These are phyloP conservation scores for Russula virescens DNA, from an alignment of 768 basidiomycete species.

Conservation along the genomic window DNA sequence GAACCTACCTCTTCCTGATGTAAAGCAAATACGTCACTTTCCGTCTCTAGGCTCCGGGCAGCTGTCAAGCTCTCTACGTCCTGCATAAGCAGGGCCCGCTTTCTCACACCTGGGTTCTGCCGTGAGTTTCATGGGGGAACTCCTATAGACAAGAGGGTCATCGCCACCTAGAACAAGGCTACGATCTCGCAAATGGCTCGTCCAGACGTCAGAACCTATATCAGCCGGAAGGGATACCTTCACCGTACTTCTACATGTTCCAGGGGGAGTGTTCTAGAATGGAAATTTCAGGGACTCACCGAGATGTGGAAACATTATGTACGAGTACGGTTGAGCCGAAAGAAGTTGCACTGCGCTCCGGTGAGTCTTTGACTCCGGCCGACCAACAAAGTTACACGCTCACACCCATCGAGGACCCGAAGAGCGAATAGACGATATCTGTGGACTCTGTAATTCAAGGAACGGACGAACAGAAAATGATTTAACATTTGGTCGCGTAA, in stretches of 20 bases:
- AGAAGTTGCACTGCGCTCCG: constrained; percentile 21
- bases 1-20: constrained; percentile 43
- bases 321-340: constrained; percentile 18
- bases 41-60: constrained; percentile 41
- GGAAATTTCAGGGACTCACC: constrained; percentile 3
- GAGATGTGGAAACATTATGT: constrained; percentile 7
- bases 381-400: not conserved
- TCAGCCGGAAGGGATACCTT: constrained; percentile 1
- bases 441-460: not conserved
- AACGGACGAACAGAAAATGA: not conserved
- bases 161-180: constrained; percentile 49
- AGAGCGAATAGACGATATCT: constrained; percentile 24
- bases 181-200: constrained; percentile 44
- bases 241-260: constrained; percentile 4
- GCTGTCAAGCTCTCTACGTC: constrained; percentile 41
- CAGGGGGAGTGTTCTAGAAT: not conserved
- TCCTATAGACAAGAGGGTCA: not conserved
- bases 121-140: constrained; percentile 6
- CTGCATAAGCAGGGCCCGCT: constrained; percentile 45
- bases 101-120: constrained; percentile 42
- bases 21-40: constrained; percentile 62
- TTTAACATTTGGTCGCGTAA: not conserved
- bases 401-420: constrained; percentile 23
- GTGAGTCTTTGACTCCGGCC: not conserved
- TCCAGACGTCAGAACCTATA: constrained; percentile 50